Base-by-base conservation (phyloP, 441 rosid species). In the Theobroma grandiflorum region DNA sequence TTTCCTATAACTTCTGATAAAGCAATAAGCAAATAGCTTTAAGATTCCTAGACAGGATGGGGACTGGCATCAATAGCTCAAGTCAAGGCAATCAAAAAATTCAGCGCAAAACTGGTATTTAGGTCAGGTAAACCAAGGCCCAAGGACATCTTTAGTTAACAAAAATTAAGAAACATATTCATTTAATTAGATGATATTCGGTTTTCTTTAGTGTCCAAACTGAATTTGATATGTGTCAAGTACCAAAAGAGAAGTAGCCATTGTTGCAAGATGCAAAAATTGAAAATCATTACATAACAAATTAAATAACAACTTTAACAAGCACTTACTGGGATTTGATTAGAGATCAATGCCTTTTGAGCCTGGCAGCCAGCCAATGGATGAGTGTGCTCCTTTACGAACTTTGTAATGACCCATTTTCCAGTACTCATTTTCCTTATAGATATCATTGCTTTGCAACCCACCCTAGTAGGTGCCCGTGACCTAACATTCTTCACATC, bases 391-490 rank as follows among this genome's bases (percentile, higher is more conserved):
- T 96, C 98, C 81, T 92, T 96, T 45, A 88, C 94, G 83, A 92
- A 92, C 87, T 94, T 96, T 5, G 95, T 93, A 38, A 96, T 89
- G 1, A 90, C 94, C 98, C 99, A 96, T 84, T 91, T 94, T 55
- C 95, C 98, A 22, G 97, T 88, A 73, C 86, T 86, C 22, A 90
- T 91, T 89, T 93, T 96, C 75, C 98, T 89, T 82, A 94, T 93
- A 84, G 92, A 87, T 74, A 94, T 85, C 99, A 96, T 96, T 50
- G 98, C 99, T 87, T 94, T 90, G 86, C 99, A 96, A 45, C 99
- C 99, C 63, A 94, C 97, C 65, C 98, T 89, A 0, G 98, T 94
- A 81, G 92, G 98, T 10, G 90, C 95, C 85, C 98, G 88, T 83
- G 92, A 97, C 75, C 98, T 90, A n/a, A 96, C 91, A 74, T 92